Conservation (phyloP, 306 rosid species). For the Casuarina cunninghamiana region DNA sequence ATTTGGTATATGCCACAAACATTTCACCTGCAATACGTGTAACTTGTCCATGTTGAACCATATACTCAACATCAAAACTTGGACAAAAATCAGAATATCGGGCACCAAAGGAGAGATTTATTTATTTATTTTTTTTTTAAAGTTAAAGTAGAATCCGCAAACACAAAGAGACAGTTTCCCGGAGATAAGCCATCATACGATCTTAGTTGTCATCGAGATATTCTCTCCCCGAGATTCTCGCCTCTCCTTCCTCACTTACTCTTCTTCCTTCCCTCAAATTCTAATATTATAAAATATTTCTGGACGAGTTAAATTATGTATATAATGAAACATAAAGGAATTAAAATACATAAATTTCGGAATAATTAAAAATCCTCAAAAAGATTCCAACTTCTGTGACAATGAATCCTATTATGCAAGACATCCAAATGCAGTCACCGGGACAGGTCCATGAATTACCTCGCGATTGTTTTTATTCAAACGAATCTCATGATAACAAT, state of each 20-base stretch:
- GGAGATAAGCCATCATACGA: background rate
- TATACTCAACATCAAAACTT: background rate
- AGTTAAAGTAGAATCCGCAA: background rate
- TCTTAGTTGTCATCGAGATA: background rate
- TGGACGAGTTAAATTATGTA: background rate
- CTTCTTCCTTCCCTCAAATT: background rate
- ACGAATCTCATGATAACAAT: background rate
- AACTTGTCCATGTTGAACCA: background rate
- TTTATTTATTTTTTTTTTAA: background rate
- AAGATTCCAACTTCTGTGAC: background rate
- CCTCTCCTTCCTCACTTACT: background rate
- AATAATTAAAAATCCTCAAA: background rate
- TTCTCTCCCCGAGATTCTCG: background rate
- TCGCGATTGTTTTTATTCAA: background rate
- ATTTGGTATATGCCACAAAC: background rate
- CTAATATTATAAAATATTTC: rapidly evolving
- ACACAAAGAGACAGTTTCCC: background rate
- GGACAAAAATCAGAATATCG: background rate
- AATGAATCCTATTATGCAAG: background rate
- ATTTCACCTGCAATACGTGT: background rate
- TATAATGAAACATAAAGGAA: background rate
- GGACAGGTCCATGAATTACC: background rate
- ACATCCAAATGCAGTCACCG: background rate
- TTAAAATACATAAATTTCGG: background rate
- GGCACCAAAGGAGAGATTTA: background rate